Percentiles rank a stretch among this genome's conserved stretches.
phyloP scores from a whole-genome alignment of 345 rosid species.

The Cardamine occulta region DNA sequence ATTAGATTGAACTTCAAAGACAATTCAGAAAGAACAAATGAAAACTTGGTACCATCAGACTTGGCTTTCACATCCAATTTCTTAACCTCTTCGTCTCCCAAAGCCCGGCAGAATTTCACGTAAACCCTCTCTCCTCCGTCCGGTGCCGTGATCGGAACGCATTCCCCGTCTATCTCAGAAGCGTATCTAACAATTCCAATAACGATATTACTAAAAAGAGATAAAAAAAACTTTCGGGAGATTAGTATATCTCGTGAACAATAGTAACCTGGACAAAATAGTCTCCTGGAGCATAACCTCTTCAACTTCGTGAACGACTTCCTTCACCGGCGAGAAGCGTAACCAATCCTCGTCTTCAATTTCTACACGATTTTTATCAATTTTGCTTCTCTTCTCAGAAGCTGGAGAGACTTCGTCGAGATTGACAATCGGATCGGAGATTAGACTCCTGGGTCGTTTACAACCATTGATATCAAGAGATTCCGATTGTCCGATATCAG shows the following conservation, averaged over 20 bases:
- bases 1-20: not conserved
- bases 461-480: conserved; percentile 39
- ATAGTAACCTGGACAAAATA: conserved; percentile 53
- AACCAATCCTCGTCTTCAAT: conserved; percentile 68
- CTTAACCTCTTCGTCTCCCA: conserved; percentile 49
- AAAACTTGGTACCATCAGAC: conserved; percentile 51
- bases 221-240: not conserved
- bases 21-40: not conserved
- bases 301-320: conserved; percentile 33
- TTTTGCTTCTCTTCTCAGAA: conserved; percentile 63
- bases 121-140: conserved; percentile 89
- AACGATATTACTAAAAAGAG: not conserved
- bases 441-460: conserved; percentile 57
- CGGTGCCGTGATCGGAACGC: conserved; percentile 80
- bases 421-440: conserved; percentile 37
- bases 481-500: conserved; percentile 28
- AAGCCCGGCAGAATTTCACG: conserved; percentile 62
- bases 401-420: conserved; percentile 29
- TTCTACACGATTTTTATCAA: conserved; percentile 23
- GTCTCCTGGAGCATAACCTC: conserved; percentile 52
- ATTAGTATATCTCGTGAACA: not conserved
- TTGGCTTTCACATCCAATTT: conserved; percentile 52
- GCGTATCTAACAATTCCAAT: conserved; percentile 43
- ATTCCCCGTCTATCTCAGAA: conserved; percentile 83
- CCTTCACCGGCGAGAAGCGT: conserved; percentile 53